phyloP scores from a whole-genome alignment of 345 rosid species.

The Brassica cretica region DNA sequence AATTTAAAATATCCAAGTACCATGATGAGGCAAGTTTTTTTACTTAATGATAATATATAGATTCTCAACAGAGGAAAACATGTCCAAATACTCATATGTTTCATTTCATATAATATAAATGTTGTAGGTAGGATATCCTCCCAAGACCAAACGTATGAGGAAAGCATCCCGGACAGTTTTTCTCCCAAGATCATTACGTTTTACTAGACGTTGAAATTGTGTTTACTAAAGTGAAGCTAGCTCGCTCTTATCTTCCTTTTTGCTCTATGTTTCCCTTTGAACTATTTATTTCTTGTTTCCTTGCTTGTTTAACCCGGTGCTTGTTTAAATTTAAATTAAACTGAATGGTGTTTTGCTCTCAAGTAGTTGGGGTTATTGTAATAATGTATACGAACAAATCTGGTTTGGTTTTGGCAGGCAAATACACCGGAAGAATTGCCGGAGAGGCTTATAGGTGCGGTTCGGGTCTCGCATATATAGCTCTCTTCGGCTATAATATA shows the following conservation, averaged over 20 bases:
- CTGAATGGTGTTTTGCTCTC: background rate
- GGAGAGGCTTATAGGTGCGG: conserved; percentile 86
- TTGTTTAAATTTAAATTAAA: too few species aligned
- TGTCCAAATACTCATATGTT: background rate
- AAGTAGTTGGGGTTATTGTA: background rate
- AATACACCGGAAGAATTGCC: conserved; percentile 90
- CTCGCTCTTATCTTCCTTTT: too few species aligned
- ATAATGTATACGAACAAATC: background rate
- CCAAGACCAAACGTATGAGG: background rate
- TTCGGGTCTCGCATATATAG: conserved; percentile 88
- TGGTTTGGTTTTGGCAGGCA: conserved; percentile 52
- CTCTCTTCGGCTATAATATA: conserved; percentile 63
- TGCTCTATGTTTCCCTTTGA: too few species aligned
- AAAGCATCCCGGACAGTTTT: background rate
- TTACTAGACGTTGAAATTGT: too few species aligned
- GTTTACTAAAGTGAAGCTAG: too few species aligned
- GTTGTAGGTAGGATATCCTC: background rate
- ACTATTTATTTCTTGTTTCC: too few species aligned
- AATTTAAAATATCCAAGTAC: background rate
- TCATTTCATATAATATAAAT: background rate
- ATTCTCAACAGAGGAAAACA: background rate
- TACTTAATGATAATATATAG: background rate
- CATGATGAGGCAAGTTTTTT: background rate
- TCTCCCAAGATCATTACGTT: too few species aligned
- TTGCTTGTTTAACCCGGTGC: too few species aligned